Base-by-base conservation (phyloP, 106 monocot species). In the Amphibolis antarctica region DNA sequence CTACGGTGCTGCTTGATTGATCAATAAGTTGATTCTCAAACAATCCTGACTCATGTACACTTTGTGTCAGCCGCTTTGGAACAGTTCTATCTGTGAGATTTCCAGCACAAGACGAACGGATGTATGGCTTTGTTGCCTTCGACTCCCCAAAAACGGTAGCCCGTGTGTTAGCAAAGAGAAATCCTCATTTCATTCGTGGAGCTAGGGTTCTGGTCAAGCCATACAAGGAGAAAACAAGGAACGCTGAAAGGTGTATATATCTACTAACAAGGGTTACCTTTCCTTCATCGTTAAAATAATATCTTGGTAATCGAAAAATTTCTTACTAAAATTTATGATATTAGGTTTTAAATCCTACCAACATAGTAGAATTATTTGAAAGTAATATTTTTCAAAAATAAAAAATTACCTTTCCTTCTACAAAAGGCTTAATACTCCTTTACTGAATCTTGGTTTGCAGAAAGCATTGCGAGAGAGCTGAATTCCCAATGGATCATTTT, bases 51-150 rank as follows among this genome's bases (percentile, higher is more conserved):
- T 62, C 20, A 14, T 18, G 44, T 28, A 9, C 25, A 72, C 5
- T 50, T 27, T 50, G 29, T 69, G 0, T 22, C 62, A 94, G 88
- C 10, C 76, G 77, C 30, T 94, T 69, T 71, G 93, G 93, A 1
- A 78, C 88, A 30, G 88, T 94, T 71, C 70, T 55, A 12, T 81
- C 74, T 70, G 93, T 94, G 22, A 80, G 93, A 70, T 86, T 94
- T 71, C 88, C 89, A 22, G 60, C 43, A 14, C 89, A 86, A 44
- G 77, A 83, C 66, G 79, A 83, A 48, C 66, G 89, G 19, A 94
- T 94, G 93, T 94, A 81, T 74, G 93, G 93, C 12, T 94, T 94
- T 74, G 93, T 94, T 57, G 86, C 81, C 66, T 94, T 94, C 60
- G 22, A 73, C 4, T 76, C 78, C 27, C 49, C 86, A 0, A 79